These are phyloP conservation scores for Verbena officinalis DNA, from an alignment of 257 asterid genomes.

Conservation along the genomic window DNA sequence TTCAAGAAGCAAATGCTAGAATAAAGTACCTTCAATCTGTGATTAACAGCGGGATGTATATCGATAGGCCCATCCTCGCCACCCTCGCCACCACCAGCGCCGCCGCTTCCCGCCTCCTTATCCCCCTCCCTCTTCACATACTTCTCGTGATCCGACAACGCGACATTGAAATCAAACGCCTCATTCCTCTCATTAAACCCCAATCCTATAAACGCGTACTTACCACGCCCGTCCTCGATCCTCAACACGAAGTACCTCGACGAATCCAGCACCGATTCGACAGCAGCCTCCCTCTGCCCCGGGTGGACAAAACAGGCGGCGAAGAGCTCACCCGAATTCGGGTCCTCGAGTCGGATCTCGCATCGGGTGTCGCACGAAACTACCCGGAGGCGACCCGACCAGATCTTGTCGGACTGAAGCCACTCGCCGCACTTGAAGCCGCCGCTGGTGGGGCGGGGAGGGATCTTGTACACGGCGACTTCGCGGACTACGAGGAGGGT, in stretches of 20 bases:
- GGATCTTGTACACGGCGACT: conserved; percentile 68
- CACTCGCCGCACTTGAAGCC: conserved; percentile 79
- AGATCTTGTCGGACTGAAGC: conserved; percentile 81
- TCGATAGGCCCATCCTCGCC: conserved; percentile 49
- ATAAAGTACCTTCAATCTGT: conserved; percentile 50
- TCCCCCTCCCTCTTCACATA: conserved; percentile 54
- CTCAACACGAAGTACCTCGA: conserved; percentile 67
- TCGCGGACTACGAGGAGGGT: conserved; percentile 72
- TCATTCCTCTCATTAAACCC: conserved; percentile 76
- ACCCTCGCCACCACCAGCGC: conserved; percentile 37
- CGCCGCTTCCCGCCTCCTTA: conserved; percentile 37
- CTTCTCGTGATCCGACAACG: conserved; percentile 69
- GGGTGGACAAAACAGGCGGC: conserved; percentile 70
- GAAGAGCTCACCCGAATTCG: conserved; percentile 65
- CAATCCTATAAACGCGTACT: conserved; percentile 66
- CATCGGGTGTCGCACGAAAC: conserved; percentile 63
- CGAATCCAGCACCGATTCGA: conserved; percentile 69
- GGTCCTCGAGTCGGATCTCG: conserved; percentile 75
- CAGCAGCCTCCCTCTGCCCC: conserved; percentile 67
- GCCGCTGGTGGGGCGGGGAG: conserved; percentile 69
- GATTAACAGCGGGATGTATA: conserved; percentile 73
- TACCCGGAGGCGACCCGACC: conserved; percentile 72
- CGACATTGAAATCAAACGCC: conserved; percentile 75
- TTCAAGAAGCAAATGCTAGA: background rate
- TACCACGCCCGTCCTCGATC: conserved; percentile 72